phyloP scores from a whole-genome alignment of 169 alveolate species.

The Cryptosporidium sp. region DNA sequence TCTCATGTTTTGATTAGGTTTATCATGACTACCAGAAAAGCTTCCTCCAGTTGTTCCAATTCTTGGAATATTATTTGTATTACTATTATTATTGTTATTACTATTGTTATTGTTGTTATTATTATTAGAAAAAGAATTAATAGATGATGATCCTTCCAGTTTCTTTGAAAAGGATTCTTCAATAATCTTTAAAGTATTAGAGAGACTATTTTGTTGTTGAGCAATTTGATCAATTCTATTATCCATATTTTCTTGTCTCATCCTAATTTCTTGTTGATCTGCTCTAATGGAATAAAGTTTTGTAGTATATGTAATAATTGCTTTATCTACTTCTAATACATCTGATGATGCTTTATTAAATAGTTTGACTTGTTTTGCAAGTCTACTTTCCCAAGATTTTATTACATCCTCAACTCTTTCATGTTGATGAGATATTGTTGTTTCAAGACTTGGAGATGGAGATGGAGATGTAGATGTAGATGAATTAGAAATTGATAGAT shows the following conservation, averaged over 20 bases:
- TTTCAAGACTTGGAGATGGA: not conserved
- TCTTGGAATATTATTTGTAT: not conserved
- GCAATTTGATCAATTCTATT: slow-evolving; percentile 71
- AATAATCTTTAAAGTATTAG: slow-evolving; percentile 47
- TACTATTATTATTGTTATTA: not conserved
- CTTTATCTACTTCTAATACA: slow-evolving; percentile 63
- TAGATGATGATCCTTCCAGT: slow-evolving; percentile 13
- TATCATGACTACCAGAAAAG: not conserved
- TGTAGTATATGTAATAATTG: slow-evolving; percentile 59
- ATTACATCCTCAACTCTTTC: slow-evolving; percentile 72
- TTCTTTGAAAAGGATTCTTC: slow-evolving; percentile 69
- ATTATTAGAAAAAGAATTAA: not conserved
- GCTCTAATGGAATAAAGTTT: slow-evolving; percentile 48
- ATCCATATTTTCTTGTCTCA: slow-evolving; percentile 72
- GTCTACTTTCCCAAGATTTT: slow-evolving; percentile 63
- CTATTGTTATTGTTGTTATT: not conserved
- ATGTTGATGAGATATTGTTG: slow-evolving; percentile 57
- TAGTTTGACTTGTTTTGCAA: slow-evolving; percentile 52
- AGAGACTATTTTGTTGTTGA: slow-evolving; percentile 68
- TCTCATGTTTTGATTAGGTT: slow-evolving; percentile 57
- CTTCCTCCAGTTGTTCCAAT: not conserved
- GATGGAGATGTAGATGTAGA: not conserved
- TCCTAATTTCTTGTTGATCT: slow-evolving; percentile 56
- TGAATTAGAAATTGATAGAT: not conserved
- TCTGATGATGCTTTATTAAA: slow-evolving; percentile 70